phyloP scores from a whole-genome alignment of 441 rosid species.

The Bruguiera hainesii region DNA sequence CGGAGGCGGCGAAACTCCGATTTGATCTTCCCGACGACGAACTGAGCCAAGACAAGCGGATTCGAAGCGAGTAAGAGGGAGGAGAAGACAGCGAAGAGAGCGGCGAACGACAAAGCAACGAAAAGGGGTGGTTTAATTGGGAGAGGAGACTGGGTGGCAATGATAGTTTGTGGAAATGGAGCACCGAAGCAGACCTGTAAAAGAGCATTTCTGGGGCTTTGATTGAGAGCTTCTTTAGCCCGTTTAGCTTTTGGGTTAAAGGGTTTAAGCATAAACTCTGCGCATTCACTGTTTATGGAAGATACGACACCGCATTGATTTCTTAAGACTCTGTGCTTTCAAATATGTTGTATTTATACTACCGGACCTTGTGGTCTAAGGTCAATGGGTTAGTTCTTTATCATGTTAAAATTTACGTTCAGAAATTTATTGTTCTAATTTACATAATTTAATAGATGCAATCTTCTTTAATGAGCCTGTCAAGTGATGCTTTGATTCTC shows the following conservation, averaged over 20 bases:
- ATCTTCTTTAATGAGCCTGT: no score
- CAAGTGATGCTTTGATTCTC: no score
- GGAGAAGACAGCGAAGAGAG: constrained; percentile 18
- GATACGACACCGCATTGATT: no score
- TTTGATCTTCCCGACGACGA: constrained; percentile 25
- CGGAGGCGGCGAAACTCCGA: constrained; percentile 35
- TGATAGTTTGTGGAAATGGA: constrained; percentile 39
- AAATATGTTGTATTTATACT: no score
- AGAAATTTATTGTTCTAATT: no score
- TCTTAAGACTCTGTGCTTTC: no score
- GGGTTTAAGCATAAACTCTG: constrained; percentile 33
- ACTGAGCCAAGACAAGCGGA: constrained; percentile 37
- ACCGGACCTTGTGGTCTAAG: no score
- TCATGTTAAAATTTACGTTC: no score
- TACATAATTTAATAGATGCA: no score
- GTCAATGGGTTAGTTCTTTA: no score
- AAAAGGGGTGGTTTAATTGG: constrained; percentile 34
- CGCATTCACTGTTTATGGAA: not conserved
- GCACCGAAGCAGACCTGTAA: constrained; percentile 47
- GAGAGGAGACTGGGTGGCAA: constrained; percentile 40
- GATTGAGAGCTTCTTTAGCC: constrained; percentile 9
- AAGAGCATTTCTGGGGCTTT: constrained; percentile 36
- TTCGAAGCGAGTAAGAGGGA: constrained; percentile 20
- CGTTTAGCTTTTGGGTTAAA: constrained; percentile 32
- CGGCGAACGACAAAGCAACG: constrained; percentile 30